phyloP scores from a whole-genome alignment of 2,329 filamentous ascomycete genomes.

The Rutstroemia sp. region DNA sequence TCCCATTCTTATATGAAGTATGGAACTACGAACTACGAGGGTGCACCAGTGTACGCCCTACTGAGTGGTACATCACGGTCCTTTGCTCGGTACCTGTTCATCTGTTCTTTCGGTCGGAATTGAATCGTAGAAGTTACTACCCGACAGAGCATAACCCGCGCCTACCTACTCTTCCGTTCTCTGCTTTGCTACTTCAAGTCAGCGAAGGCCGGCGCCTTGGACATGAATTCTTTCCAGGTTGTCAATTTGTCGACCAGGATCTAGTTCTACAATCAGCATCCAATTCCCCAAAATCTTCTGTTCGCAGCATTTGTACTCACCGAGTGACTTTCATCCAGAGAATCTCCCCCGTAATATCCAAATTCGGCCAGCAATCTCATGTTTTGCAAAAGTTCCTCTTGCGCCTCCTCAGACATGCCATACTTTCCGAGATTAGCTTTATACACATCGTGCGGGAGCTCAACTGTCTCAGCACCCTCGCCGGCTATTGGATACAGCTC shows the following conservation, averaged over 20 bases:
- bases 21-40: no score
- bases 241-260: conserved; percentile 34
- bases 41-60: no score
- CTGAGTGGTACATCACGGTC: no score
- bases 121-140: background rate
- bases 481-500: conserved; percentile 34
- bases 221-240: conserved; percentile 36
- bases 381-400: conserved; percentile 46
- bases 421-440: conserved; percentile 29
- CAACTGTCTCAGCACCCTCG: conserved; percentile 30
- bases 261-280: conserved; percentile 12
- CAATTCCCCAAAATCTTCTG: background rate
- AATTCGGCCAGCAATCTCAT: conserved; percentile 43
- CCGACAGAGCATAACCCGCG: background rate
- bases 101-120: no score
- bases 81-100: background rate
- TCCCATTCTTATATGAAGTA: no score
- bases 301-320: conserved; percentile 11
- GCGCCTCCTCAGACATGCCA: conserved; percentile 34
- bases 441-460: conserved; percentile 36
- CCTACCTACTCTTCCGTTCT: no score
- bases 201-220: conserved; percentile 29
- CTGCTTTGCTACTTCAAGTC: conserved; percentile 29
- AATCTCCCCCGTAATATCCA: conserved; percentile 44
- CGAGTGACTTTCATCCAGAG: conserved; percentile 34